Evolutionary conservation across 805 yeast genomes (phyloP), one percentile per base, ranked within the genome.

Genomic region (Candida oleophila): DNA sequence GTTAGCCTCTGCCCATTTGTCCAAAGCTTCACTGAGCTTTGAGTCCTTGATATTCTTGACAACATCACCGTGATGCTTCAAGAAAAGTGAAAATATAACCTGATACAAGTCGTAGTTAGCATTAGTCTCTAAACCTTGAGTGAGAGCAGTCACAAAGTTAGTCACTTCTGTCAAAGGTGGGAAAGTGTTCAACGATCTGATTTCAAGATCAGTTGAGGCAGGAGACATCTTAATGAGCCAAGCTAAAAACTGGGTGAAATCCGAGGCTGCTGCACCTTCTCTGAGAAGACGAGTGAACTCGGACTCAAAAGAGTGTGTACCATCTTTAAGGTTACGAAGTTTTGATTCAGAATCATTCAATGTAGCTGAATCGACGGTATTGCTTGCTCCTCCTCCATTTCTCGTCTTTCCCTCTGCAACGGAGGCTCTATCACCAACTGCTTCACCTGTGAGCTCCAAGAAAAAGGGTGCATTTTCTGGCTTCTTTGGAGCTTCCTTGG

Each of bases 381-480:
- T 55, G 18, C 56, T 45, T 19, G 25, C 43, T 3, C 30, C 22
- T 3, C 32, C 30, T 4, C 48, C 47, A 7, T 37, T 45, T 11
- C 5, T 5, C 30, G 5, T 5, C 30, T 25, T 25, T 12, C 62
- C 61, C 53, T 77, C 82, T 3, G 76, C 77, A 38, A 66, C 78
- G 40, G 68, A 61, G 0, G 90, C 89, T 22, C 81, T 78, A 58
- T 85, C 89, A 48, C 90, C 91, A 45, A 83, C 85, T n/a, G 73
- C 73, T 44, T 76, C 81, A 25, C 89, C 89, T 3, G 80, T 60
- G 18, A 85, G 69, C 40, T 81, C 78, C 49, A 94, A 71, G 73
- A 95, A 95, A 65, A 95, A 94, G 14, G 85, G 84, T 0, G 88
- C 81, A 50, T 82, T 77, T 53, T 86, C 87, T 1, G 96, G 89